Evolutionary conservation across 2,329 filamentous ascomycete species (phyloP), one percentile per base, ranked within the genome.

Genomic region (Nannizziopsis barbatae): DNA sequence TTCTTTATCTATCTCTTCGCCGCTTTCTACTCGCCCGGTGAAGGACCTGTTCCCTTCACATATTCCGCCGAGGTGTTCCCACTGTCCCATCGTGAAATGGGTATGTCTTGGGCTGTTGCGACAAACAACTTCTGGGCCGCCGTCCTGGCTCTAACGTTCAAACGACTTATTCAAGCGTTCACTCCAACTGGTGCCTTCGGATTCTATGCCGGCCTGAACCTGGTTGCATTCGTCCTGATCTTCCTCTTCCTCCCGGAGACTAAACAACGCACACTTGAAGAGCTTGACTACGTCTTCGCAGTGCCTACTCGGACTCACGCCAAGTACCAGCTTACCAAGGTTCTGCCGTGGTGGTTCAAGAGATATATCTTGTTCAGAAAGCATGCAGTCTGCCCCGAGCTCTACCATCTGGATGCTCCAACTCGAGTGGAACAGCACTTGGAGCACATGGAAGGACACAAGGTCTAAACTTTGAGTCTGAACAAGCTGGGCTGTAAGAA

Each of bases 1-100:
- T 61, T 80, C 4, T 82, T 83, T 52, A 68, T 83, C 53, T 84
- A 79, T 64, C 60, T 84, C 12, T 84, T 83, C 53, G 76, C 74
- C 1, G 76, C 76, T 9, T 80, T 80, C 58, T 81, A 81, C 64
- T 80, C 76, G 0, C 76, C 77, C 0, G 79, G 75, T 2, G 81
- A 85, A 63, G 81, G 79, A 0, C 68, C 69, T 1, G 70, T 74
- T 1, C 70, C 71, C 4, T 71, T 65, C 54, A 68, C 73, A 17
- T 77, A 77, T 58, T 73, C 72, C 38, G 73, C 75, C 0, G 75
- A 77, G 51, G 70, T 73, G 0, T 77, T 77, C 55, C 75, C 75
- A 0, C 62, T 77, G 4, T 76, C 73, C 1, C 75, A 77, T 55
- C 68, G 75, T 45, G 74, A 75, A 62, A 50, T 76, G 54, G 63